Evolutionary conservation across 169 alveolate genomes (phyloP), one percentile per base, ranked within the genome.

Genomic region (Pseudocohnilembus persalinus): DNA sequence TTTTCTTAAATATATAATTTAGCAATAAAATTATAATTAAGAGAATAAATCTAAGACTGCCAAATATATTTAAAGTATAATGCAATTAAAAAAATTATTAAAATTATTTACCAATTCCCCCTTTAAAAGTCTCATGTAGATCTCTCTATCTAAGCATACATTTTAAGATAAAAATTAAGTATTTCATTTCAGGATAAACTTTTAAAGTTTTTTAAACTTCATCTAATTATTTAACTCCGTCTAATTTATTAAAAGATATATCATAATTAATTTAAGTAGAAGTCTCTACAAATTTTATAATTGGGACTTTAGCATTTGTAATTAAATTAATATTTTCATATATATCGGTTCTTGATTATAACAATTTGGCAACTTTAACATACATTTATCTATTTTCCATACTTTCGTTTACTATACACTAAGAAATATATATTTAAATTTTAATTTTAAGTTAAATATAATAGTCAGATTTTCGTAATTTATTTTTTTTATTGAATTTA

Each of bases 241-340:
- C 90, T 65, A 65, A 35, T 74, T 86, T 78, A 76, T 86, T 86
- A 33, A 86, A 86, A 0, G 90, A 86, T 0, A 86, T 31, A 68
- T 86, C 90, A 29, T 80, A 86, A 63, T 86, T 83, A 25, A 73
- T 80, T 75, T 80, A 29, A 64, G 87, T 78, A 80, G 33, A 31
- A 0, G 29, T 65, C 20, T 86, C 90, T 26, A 86, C 73, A 86
- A 86, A 86, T 28, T 86, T 86, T 20, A 86, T 86, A 28, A 86
- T 80, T 4, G 90, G 90, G 20, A 86, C 90, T 73, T 86, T 86
- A 28, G 90, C 90, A 86, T 86, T 86, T 0, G 90, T 83, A 32
- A 86, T 82, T 6, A 86, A 31, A 64, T 81, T 79, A 26, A 86
- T 75, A 65, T 75, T 81, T 32, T 79, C 87, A 86, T 80, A 86